Base-by-base conservation (phyloP, 495 filamentous ascomycete species). In the Penicillium turbatum region DNA sequence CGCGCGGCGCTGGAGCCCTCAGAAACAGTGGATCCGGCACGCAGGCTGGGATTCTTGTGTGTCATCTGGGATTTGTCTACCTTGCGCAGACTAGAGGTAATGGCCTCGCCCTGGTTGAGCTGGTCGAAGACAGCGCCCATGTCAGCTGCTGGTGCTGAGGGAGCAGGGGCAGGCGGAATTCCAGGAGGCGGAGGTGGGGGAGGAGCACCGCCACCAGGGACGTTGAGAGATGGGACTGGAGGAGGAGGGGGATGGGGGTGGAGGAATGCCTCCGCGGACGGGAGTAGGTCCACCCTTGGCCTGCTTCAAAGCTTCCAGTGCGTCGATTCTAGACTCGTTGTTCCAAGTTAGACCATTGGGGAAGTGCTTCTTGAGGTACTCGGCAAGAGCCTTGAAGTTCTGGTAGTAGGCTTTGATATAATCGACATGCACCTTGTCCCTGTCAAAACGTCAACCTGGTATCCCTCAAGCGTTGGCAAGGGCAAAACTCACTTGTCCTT, bases 41-140 rank as follows among this genome's bases (percentile, higher is more conserved):
- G 85, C 21, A 99, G 78, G 17, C 82, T 81, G n/a, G 95, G 93
- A 72, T 99, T 99, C 76, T 97, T 97, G 76, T 99, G 93, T 41
- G 93, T 97, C 91, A 96, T 96, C 64, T 96, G 72, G 17, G 86
- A 90, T 62, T 85, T 89, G 72, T 96, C 90, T 26, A 99, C 93
- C 75, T 96, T 99, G 48, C 86, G 83, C 13, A 99, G 80, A 34
- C 89, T 84, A 49, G 86, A 82, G 12, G 93, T 99, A 55, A 99
- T 88, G 19, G 78, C 72, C 55, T 88, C 85, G 48, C 93, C 93
- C 60, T 88, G 85, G 69, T 96, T 97, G 55, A 99, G 78, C 55
- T 96, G 84, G 49, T 82, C 84, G 67, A 99, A 97, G 0, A 99
- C 90, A 38, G 90, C 87, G 36, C 81, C 78, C 72, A 95, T 85